phyloP scores from a whole-genome alignment of 495 filamentous ascomycete genomes.

The Neurospora sp. region DNA sequence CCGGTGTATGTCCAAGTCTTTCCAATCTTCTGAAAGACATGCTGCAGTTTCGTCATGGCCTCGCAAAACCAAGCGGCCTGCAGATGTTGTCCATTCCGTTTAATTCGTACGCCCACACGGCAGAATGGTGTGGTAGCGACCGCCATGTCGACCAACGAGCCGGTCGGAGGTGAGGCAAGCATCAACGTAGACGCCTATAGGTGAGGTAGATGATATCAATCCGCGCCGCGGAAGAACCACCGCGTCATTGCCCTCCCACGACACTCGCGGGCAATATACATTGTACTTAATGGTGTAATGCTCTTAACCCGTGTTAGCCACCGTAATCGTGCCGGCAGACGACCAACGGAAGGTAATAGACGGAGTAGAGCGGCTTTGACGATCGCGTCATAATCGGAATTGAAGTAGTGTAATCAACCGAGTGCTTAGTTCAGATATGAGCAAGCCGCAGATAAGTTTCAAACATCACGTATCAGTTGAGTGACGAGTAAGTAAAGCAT shows the following conservation, averaged over 20 bases:
- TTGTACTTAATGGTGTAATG: background rate
- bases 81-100: too few relatives aligned
- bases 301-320: background rate
- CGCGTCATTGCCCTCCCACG: rapidly evolving
- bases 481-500: background rate
- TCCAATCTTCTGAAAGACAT: too few relatives aligned
- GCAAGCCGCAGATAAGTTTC: too few relatives aligned
- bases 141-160: background rate
- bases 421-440: background rate
- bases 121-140: background rate
- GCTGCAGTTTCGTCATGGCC: too few relatives aligned
- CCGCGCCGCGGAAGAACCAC: background rate
- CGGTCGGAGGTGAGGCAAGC: background rate
- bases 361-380: background rate
- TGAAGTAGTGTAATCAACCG: background rate
- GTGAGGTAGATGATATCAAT: background rate
- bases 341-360: background rate
- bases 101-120: too few relatives aligned
- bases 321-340: background rate
- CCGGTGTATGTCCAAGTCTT: too few relatives aligned
- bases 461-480: background rate
- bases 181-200: background rate
- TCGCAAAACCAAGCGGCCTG: too few relatives aligned
- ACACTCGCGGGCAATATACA: background rate
- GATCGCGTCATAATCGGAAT: background rate